Percentiles rank a stretch among this genome's conserved stretches.
These are phyloP conservation scores for Epichloe sibirici DNA, from an alignment of 2,329 filamentous ascomycete genomes.

Conservation along the genomic window DNA sequence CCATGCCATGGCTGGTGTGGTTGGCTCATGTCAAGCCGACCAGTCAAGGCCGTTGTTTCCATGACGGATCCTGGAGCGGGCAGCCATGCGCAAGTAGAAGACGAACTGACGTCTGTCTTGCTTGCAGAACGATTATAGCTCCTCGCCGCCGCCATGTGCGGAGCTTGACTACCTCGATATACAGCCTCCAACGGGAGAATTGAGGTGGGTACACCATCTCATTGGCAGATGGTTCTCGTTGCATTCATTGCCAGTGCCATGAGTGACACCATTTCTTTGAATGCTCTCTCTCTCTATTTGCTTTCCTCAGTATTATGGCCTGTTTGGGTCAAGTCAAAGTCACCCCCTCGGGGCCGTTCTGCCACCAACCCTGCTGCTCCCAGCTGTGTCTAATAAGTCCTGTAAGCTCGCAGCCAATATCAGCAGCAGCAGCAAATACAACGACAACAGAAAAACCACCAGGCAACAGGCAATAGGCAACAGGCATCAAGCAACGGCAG, in stretches of 20 bases:
- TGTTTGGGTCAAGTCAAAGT: neutral
- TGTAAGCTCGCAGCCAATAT: neutral
- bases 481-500: neutral
- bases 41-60: conserved; percentile 3
- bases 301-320: neutral
- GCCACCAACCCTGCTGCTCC: conserved; percentile 1
- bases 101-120: conserved; percentile 14
- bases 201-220: conserved; percentile 35
- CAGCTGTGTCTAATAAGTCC: neutral
- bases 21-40: conserved; percentile 2
- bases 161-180: conserved; percentile 44
- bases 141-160: conserved; percentile 32
- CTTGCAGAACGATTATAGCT: conserved; percentile 40
- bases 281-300: neutral
- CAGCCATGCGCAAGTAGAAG: conserved; percentile 6
- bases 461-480: neutral
- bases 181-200: conserved; percentile 35
- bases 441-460: neutral
- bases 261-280: conserved; percentile 6
- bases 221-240: conserved; percentile 12
- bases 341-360: neutral
- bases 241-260: conserved; percentile 3
- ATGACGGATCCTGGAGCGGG: neutral
- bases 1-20: conserved; percentile 3
- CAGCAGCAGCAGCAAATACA: neutral